A percentile compares a stretch with the other conserved stretches of the same genome.
These are phyloP conservation scores for Gynochthodes officinalis DNA, from an alignment of 257 asterid species.

Conservation along the genomic window DNA sequence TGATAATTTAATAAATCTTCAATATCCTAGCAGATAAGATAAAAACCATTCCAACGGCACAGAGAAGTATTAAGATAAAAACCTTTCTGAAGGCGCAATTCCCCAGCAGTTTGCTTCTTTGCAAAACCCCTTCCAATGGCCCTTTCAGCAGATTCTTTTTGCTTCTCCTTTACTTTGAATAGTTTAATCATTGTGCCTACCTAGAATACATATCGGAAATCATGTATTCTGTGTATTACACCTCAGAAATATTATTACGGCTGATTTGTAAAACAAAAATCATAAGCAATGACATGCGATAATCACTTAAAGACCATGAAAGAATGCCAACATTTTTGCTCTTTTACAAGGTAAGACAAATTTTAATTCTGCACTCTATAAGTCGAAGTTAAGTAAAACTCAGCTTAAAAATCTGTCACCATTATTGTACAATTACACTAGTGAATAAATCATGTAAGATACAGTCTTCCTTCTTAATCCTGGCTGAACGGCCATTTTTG, in stretches of 20 bases:
- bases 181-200: slow-evolving; percentile 35
- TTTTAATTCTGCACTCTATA: not conserved
- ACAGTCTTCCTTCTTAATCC: not conserved
- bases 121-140: slow-evolving; percentile 17
- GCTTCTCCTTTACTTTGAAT: slow-evolving; percentile 39
- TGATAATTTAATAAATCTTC: not conserved
- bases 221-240: not conserved
- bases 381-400: not conserved
- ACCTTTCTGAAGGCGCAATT: slow-evolving; percentile 36
- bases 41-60: slow-evolving; percentile 25
- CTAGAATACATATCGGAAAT: not conserved
- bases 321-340: not conserved
- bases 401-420: not conserved
- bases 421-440: not conserved
- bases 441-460: too few species aligned
- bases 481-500: not conserved
- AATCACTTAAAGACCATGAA: not conserved
- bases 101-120: slow-evolving; percentile 32
- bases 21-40: not conserved
- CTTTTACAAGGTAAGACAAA: slow-evolving; percentile 1
- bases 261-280: not conserved
- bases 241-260: not conserved
- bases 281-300: not conserved
- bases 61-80: not conserved
- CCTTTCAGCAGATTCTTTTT: slow-evolving; percentile 24